phyloP scores from a whole-genome alignment of 2,329 filamentous ascomycete genomes.

The Pseudogymnoascus sp. region DNA sequence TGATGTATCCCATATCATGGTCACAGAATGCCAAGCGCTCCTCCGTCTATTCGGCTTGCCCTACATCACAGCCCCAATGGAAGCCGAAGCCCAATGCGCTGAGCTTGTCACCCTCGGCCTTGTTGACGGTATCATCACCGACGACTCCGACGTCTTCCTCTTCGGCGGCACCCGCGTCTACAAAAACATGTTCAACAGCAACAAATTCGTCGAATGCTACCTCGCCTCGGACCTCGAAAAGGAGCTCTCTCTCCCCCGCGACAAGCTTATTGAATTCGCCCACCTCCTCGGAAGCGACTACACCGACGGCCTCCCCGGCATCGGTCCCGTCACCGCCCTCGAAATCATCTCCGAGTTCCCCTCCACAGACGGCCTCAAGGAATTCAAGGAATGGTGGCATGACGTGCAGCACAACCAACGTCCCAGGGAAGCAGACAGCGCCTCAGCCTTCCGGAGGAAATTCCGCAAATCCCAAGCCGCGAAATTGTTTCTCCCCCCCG shows the following conservation, averaged over 20 bases:
- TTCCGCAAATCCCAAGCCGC: constrained; percentile 72
- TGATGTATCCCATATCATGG: constrained; percentile 94
- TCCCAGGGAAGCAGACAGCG: constrained; percentile 53
- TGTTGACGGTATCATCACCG: constrained; percentile 95
- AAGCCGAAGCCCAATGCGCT: constrained; percentile 95
- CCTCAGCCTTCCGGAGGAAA: constrained; percentile 68
- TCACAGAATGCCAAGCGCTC: constrained; percentile 87
- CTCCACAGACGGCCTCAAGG: constrained; percentile 47
- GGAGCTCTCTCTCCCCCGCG: constrained; percentile 79
- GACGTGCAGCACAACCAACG: constrained; percentile 64
- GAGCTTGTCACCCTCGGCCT: constrained; percentile 79
- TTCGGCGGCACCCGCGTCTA: constrained; percentile 95
- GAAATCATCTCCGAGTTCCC: constrained; percentile 91
- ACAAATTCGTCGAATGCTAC: constrained; percentile 97
- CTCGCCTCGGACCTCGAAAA: constrained; percentile 74
- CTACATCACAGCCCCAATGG: constrained; percentile 97
- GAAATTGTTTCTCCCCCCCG: constrained; percentile 76
- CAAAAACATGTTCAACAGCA: constrained; percentile 99
- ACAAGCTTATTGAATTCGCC: constrained; percentile 81
- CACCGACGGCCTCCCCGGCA: constrained; percentile 81
- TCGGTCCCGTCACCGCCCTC: constrained; percentile 89
- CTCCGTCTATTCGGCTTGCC: constrained; percentile 86
- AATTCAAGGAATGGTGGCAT: constrained; percentile 84
- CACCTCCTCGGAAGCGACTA: constrained; percentile 93
- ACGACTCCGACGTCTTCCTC: constrained; percentile 92